A percentile compares a stretch with the other conserved stretches of the same genome.
phyloP scores from a whole-genome alignment of 1,284 basidiomycete genomes.

The Moniliella sp. region DNA sequence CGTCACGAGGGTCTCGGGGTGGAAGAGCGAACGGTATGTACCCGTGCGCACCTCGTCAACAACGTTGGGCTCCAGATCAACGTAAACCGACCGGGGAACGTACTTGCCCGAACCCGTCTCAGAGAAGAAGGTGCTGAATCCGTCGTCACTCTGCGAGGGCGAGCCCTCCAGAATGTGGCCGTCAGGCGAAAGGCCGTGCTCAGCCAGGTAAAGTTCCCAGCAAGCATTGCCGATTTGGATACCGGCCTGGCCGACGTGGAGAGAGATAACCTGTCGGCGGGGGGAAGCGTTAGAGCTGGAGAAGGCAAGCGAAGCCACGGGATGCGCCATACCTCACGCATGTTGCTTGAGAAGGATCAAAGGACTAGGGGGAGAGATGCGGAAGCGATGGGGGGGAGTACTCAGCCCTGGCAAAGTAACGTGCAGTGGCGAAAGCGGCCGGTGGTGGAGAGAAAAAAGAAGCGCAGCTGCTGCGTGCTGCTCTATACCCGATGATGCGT shows the following conservation, averaged over 20 bases:
- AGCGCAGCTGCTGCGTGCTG: no score
- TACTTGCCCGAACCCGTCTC: conserved; percentile 43
- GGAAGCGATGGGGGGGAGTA: no score
- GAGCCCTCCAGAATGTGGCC: conserved; percentile 41
- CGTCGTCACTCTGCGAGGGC: conserved; percentile 54
- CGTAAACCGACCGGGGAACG: conserved; percentile 89
- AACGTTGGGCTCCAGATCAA: conserved; percentile 79
- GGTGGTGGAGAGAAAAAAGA: no score
- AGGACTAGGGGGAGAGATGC: no score
- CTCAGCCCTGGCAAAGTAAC: no score
- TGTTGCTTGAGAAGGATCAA: no score
- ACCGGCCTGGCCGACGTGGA: conserved; percentile 85
- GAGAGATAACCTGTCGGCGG: no score
- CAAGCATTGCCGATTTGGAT: conserved; percentile 45
- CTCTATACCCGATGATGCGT: no score
- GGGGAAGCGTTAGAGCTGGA: no score
- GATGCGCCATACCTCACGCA: no score
- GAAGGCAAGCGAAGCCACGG: no score
- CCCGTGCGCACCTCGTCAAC: conserved; percentile 91
- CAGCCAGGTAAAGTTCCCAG: conserved; percentile 89
- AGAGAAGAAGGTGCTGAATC: conserved; percentile 67
- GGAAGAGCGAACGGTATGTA: conserved; percentile 88
- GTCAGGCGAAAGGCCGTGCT: conserved; percentile 57
- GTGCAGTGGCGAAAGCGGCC: no score
- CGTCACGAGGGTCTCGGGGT: conserved; percentile 92